Percentiles rank a stretch among this genome's conserved stretches.
Conservation (phyloP, 1,284 basidiomycete genomes). For the Ustilago nuda region DNA sequence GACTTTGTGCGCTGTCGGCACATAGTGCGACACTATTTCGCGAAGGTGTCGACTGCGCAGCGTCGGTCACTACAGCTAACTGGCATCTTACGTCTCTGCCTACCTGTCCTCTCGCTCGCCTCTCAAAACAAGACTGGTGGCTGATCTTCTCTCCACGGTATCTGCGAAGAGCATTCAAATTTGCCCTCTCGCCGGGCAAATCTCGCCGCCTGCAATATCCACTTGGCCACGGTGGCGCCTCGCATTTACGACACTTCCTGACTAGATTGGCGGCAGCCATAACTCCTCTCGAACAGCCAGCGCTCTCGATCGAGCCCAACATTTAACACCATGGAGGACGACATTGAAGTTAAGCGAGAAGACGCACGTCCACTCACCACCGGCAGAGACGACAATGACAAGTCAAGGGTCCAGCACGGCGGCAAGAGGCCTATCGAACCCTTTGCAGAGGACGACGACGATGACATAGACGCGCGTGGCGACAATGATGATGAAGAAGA, state of each 20-base stretch:
- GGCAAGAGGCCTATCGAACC: conserved; percentile 39
- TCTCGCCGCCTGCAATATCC: not conserved
- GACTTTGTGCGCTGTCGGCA: conserved; percentile 13
- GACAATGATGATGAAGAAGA: conserved; percentile 50
- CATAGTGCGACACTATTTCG: conserved; percentile 5
- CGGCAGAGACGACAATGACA: conserved; percentile 8
- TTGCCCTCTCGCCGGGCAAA: not conserved
- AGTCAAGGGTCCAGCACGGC: conserved; percentile 27
- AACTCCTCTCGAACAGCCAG: not conserved
- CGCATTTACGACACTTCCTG: not conserved
- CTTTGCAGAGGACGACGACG: conserved; percentile 54
- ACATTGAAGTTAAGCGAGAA: conserved; percentile 43
- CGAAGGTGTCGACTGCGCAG: conserved; percentile 7
- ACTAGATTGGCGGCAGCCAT: not conserved
- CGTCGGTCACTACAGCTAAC: not conserved
- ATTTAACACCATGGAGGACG: conserved; percentile 26
- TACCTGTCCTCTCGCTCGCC: not conserved
- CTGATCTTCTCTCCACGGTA: not conserved
- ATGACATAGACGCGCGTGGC: conserved; percentile 46
- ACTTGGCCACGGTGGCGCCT: not conserved
- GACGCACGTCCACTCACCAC: conserved; percentile 4
- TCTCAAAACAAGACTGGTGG: conserved; percentile 4
- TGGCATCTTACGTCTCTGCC: not conserved
- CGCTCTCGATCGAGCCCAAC: conserved; percentile 15
- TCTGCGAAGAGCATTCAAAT: not conserved